Conservation (phyloP, 1,284 basidiomycete genomes). For the Entoloma clypeatum region DNA sequence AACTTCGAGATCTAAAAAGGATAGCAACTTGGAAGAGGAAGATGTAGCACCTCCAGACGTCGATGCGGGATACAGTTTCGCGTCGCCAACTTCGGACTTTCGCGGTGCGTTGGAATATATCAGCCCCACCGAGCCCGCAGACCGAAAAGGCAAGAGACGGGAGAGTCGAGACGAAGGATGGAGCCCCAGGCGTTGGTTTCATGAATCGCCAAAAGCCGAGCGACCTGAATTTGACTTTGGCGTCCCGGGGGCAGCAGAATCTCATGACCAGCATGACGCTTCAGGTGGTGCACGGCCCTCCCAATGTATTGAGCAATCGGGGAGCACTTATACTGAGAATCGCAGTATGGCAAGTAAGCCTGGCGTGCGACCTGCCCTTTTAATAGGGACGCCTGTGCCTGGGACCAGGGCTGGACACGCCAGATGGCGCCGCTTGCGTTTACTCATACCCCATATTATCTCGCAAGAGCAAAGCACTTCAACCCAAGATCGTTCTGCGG, state of each 20-base stretch:
- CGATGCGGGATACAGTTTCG: slow-evolving; percentile 24
- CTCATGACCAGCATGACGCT: too few species aligned
- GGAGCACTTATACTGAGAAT: slow-evolving; percentile 16
- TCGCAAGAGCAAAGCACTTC: slow-evolving; percentile 29
- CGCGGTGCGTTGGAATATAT: slow-evolving; percentile 57
- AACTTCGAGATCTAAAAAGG: slow-evolving; percentile 33
- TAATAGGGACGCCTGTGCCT: slow-evolving; percentile 41
- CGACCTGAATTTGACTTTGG: slow-evolving; percentile 33
- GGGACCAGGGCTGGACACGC: slow-evolving; percentile 33
- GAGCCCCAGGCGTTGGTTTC: slow-evolving; percentile 54
- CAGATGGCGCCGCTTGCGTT: slow-evolving; percentile 61
- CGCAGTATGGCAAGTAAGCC: slow-evolving; percentile 12
- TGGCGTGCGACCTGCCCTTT: slow-evolving; percentile 37
- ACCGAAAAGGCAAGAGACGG: slow-evolving; percentile 54
- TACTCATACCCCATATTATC: slow-evolving; percentile 57
- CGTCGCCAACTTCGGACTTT: slow-evolving; percentile 41
- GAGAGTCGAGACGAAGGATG: slow-evolving; percentile 49
- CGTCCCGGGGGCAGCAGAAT: slow-evolving; percentile 20
- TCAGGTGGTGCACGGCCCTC: too few species aligned
- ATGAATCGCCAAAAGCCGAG: slow-evolving; percentile 51
- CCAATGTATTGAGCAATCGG: slow-evolving; percentile 1
- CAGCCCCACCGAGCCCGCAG: slow-evolving; percentile 31
- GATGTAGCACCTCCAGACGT: slow-evolving; percentile 30
- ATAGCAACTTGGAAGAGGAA: slow-evolving; percentile 26
- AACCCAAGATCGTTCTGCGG: slow-evolving; percentile 41